Evolutionary conservation across 2,329 filamentous ascomycete species (phyloP).

Genomic region (Aspergillus ruber): DNA sequence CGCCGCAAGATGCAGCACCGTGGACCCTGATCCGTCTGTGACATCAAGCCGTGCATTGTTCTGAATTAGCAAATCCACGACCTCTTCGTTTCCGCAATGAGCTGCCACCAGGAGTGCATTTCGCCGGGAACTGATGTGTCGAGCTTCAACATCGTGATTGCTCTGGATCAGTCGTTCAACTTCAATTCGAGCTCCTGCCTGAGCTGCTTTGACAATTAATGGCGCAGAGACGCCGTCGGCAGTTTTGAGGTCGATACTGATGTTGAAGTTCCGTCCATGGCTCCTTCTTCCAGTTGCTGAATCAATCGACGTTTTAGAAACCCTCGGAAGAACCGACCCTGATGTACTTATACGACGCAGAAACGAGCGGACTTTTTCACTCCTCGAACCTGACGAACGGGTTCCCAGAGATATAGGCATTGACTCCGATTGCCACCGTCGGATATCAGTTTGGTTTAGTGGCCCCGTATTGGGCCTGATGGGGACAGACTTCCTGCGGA

Average conservation of each 20-base stretch:
- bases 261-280: constrained; percentile 20
- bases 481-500: constrained; percentile 15
- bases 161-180: constrained; percentile 27
- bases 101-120: constrained; percentile 34
- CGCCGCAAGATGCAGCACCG: constrained; percentile 27
- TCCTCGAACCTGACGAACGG: constrained; percentile 12
- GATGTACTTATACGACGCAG: constrained; percentile 11
- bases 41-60: constrained; percentile 24
- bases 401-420: constrained; percentile 2
- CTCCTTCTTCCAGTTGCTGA: constrained; percentile 4
- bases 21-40: constrained; percentile 23
- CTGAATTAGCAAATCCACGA: constrained; percentile 28
- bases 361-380: constrained; percentile 14
- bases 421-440: constrained; percentile 16
- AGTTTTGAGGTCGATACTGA: constrained; percentile 31
- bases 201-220: constrained; percentile 30
- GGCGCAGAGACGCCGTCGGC: constrained; percentile 23
- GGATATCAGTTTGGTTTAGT: constrained; percentile 5
- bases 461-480: constrained; percentile 6
- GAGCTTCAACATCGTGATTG: constrained; percentile 24
- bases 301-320: not conserved
- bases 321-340: not conserved
- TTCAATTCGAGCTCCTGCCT: constrained; percentile 28
- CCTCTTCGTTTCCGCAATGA: constrained; percentile 33
- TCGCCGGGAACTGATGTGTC: constrained; percentile 25